These are phyloP conservation scores for Coemansia sp. DNA, from an alignment of 192 early-diverging fungal genomes.

Conservation along the genomic window DNA sequence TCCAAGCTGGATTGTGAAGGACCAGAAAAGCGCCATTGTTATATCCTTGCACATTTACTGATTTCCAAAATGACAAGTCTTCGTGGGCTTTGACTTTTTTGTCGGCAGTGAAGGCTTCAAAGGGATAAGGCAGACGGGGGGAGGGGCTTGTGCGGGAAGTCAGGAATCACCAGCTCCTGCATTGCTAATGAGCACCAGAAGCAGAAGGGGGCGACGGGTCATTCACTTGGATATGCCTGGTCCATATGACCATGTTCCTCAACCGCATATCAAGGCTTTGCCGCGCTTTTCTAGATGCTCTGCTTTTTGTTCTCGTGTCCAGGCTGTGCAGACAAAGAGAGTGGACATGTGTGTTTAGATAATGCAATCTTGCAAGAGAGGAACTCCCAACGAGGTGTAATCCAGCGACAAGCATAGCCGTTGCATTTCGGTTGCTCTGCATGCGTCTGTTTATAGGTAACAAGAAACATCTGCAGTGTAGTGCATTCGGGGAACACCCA, in stretches of 20 bases:
- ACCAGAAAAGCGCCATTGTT: neutral
- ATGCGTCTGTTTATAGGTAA: slow-evolving; percentile 6
- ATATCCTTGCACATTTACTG: neutral
- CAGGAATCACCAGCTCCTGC: neutral
- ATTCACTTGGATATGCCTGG: neutral
- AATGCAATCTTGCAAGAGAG: neutral
- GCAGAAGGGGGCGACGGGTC: neutral
- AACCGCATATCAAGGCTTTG: slow-evolving; percentile 1
- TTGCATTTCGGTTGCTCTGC: slow-evolving; percentile 3
- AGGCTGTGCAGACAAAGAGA: slow-evolving; percentile 4
- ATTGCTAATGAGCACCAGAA: neutral
- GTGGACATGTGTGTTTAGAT: slow-evolving; percentile 4
- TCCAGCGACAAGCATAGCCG: slow-evolving; percentile 1
- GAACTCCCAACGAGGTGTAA: neutral
- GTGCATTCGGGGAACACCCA: neutral
- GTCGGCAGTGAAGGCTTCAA: neutral
- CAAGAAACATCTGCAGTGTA: neutral
- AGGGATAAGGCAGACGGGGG: neutral
- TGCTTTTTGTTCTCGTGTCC: neutral
- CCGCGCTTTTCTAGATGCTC: slow-evolving; percentile 2
- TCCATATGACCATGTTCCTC: slow-evolving; percentile 7
- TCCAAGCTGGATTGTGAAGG: neutral
- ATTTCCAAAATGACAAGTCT: neutral
- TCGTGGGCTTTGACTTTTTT: neutral
- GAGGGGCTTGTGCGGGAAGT: neutral